Evolutionary conservation across 176 grass and related monocot species (phyloP).

Genomic region (Cocos nucifera): DNA sequence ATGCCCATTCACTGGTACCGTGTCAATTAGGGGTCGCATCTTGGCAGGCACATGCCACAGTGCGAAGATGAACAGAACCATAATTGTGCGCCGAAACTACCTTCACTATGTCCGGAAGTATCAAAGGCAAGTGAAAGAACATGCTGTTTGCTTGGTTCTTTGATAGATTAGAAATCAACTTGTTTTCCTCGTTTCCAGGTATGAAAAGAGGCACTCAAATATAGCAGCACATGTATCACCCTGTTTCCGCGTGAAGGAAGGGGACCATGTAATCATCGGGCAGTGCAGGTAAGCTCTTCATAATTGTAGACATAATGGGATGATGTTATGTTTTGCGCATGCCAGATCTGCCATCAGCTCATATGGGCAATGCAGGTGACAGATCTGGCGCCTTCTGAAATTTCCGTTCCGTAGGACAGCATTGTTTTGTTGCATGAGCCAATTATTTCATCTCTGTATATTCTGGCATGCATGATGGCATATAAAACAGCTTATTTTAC

Average conservation of each 20-base stretch:
- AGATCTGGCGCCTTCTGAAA: too few species aligned
- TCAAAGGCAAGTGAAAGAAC: conserved; percentile 7
- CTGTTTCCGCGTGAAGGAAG: conserved; percentile 10
- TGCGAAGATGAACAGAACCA: conserved; percentile 18
- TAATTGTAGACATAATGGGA: too few species aligned
- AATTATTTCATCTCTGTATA: too few species aligned
- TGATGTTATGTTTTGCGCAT: too few species aligned
- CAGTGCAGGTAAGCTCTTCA: conserved; percentile 5
- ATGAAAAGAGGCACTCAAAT: conserved; percentile 12
- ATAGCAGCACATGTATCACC: conserved; percentile 6
- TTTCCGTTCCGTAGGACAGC: too few species aligned
- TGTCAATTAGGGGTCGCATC: conserved; percentile 16
- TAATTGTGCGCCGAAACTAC: conserved; percentile 16
- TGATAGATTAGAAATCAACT: not conserved
- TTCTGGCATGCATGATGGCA: too few species aligned
- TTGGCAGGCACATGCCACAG: conserved; percentile 17
- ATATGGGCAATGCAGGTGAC: too few species aligned
- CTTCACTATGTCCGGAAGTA: conserved; percentile 19
- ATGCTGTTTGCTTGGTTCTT: not conserved
- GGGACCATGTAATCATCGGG: conserved; percentile 13
- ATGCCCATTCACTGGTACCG: conserved; percentile 19
- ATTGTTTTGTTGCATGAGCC: too few species aligned
- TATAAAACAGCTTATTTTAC: too few species aligned
- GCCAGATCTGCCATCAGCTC: too few species aligned
- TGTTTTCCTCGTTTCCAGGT: not conserved